Evolutionary conservation across 192 early-diverging fungal species (phyloP), one percentile per base, ranked within the genome.

Genomic region (Nowakowskiella sp.): DNA sequence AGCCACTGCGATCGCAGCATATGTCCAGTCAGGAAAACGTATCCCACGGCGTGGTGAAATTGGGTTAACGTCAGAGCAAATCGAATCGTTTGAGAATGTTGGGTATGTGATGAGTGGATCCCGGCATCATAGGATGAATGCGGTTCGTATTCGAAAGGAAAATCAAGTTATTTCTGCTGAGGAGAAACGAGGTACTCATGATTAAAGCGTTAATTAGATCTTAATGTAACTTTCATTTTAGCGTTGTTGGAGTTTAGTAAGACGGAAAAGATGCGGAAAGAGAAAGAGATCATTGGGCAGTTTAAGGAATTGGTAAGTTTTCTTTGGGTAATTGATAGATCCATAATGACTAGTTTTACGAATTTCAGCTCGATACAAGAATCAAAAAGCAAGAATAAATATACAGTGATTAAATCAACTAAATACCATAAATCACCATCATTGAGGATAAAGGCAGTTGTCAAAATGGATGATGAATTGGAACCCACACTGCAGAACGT

Each of bases 11-110:
- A 89, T 91, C 85, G 88, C 88, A 0, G 72, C 72, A 43, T 96
- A 85, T 70, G 82, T 94, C 24, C 85, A 91, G 53, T 79, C 86
- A 42, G 91, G 91, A 28, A 91, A 96, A 62, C 87, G 93, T 55
- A 94, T 98, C 56, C 93, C 93, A 2, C 85, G 92, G 46, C 85
- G 93, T 71, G 95, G 93, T 73, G 95, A 98, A 70, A 91, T 98
- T 68, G 93, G 93, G 42, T 65, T 94, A 19, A 81, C 84, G 57
- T 81, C 85, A 49, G 65, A 85, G 28, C 72, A 92, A 66, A 98
- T 98, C 64, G 77, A 82, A 49, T 62, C 80, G 13, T 90, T 79
- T 62, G 95, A 98, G 64, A 62, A 68, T 22, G 84, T 82, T 2
- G 95, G 95, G 24, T 98, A 83, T 62, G 95, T 98, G 7, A 98